Evolutionary conservation across 2,329 filamentous ascomycete species (phyloP).

Genomic region (Fusarium solani-melongenae): DNA sequence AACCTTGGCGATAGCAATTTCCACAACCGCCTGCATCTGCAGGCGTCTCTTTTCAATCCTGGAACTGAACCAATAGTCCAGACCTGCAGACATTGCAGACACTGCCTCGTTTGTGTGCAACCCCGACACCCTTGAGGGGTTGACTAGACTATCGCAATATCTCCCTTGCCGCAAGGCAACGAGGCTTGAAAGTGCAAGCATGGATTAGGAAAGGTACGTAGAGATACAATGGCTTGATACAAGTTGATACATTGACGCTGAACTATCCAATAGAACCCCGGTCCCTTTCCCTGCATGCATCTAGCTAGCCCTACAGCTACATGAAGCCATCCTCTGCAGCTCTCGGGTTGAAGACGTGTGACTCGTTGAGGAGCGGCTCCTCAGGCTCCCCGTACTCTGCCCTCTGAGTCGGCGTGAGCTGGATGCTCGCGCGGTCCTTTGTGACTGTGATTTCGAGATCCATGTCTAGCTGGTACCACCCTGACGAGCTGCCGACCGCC

Average conservation of each 20-base stretch:
- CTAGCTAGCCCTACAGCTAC: background rate
- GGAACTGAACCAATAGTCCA: background rate
- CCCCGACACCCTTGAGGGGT: background rate
- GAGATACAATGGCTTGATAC: background rate
- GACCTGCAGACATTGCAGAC: conserved; percentile 4
- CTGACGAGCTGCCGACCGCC: background rate
- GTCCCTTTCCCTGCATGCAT: background rate
- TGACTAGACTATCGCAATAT: background rate
- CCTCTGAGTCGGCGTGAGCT: conserved; percentile 1
- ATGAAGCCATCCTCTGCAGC: background rate
- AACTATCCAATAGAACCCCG: background rate
- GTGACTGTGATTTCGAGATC: conserved; percentile 10
- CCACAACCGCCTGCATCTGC: background rate
- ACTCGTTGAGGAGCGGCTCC: background rate
- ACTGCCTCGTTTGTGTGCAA: background rate
- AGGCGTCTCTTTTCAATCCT: background rate
- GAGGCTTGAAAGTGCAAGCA: background rate
- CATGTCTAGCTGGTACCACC: conserved; percentile 13
- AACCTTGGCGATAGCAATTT: background rate
- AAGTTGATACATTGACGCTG: background rate
- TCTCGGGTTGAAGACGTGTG: background rate
- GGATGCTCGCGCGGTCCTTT: background rate
- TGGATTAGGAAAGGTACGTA: background rate
- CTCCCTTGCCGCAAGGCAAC: background rate
- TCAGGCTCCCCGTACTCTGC: background rate